Evolutionary conservation across 768 basidiomycete genomes (phyloP), one percentile per base, ranked within the genome.

Genomic region (Amanita subjunquillea): DNA sequence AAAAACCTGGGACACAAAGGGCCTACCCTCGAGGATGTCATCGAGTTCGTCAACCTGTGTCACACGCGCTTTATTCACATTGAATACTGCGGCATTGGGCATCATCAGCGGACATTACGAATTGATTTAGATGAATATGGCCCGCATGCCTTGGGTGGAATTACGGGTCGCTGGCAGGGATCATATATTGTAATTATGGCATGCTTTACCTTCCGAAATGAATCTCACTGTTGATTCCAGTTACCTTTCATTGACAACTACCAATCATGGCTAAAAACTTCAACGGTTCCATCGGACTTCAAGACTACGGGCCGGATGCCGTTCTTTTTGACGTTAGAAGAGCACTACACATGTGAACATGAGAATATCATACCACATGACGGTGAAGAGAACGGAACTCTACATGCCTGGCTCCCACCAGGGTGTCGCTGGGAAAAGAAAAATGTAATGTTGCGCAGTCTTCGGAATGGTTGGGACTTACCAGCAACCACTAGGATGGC

Each of bases 161-260:
- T 79, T 25, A 69, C 70, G 3, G 79, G 78, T 17, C 64, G 60
- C 36, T 81, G 76, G 77, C 68, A 71, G 50, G 78, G 77, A 2
- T 73, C 76, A 7, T 70, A 65, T 38, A 69, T 78, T 10, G 78
- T 79, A 34, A 34, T 34, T 34, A 56, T 51, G 72, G 56, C 20
- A 42, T 53, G 12, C 15, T 45, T 15, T 13, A 15, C 36, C 20
- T 36, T 39, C 54, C 22, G 27, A 15, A 36, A 23, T 51, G 55
- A 48, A 37, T 9, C 41, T 39, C 39, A 43, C 34, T 39, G 53
- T 25, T 50, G 4, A 42, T 39, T 50, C n/a, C 32, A 78, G 77
- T 63, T 67, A 10, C 71, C 73, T 4, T 70, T 55, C 58, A 53
- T 64, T 17, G 64, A 69, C n/a, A 62, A 63, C 27, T 78, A 76